Base-by-base conservation (phyloP, 306 rosid genomes). In the Lathyrus aphaca region DNA sequence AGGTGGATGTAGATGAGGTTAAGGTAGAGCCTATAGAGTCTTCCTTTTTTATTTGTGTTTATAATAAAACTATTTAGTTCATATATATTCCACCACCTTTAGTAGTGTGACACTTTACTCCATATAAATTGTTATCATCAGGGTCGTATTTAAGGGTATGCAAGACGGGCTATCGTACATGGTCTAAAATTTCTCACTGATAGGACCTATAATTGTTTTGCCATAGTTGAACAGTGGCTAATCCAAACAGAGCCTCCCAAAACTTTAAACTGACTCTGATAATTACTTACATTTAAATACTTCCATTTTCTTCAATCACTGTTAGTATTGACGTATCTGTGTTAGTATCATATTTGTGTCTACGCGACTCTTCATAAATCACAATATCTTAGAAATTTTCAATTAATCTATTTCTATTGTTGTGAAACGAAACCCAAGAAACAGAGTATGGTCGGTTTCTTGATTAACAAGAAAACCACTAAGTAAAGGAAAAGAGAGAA, bases 1-100 rank as follows among this genome's bases (percentile, higher is more conserved):
- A 51, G 18, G 83, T 84, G 23, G 88, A 84, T 78, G 88, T 84
- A 35, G 85, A 84, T 18, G 83, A 78, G 42, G 77, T 81, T 51
- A 78, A 84, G 88, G 88, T 83, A 56, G 32, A 56, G 27, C 17
- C 43, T 73, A 42, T 53, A 19, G 15, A 11, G 18, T 23, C 16
- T 30, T 48, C 10, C 6, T 11, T 60, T 15, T 17, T 68, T 23
- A 2, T 42, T 54, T 70, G 54, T 35, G 48, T 64, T 19, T 15
- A 14, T 40, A 63, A 40, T 8, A 57, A 71, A 71, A 51, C 4
- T 77, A n/a, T 35, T 64, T 35, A 35, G 3, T 5, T 4, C 5
- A 10, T 16, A 16, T 13, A 2, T 8, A 54, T 3, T 17, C 32
- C n/a, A 5, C 29, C 3, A 48, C 5, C 10, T 19, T 9, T 4